phyloP scores from a whole-genome alignment of 306 rosid species.

The Oemleria cerasiformis region DNA sequence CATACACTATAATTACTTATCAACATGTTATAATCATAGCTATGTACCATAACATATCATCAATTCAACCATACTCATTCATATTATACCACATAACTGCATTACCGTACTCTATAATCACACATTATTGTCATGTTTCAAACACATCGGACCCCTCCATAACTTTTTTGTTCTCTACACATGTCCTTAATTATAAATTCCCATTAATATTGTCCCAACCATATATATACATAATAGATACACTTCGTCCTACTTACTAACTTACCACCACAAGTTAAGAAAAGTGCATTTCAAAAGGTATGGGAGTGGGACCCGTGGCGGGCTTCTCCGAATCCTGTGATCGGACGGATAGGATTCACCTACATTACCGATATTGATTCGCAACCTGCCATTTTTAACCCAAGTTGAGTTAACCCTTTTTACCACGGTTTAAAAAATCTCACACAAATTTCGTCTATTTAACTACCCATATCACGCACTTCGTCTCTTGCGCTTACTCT shows the following conservation, averaged over 20 bases:
- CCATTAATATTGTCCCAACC: background rate
- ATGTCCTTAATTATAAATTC: too few species aligned
- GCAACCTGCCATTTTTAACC: background rate
- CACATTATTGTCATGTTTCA: too few species aligned
- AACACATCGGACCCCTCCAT: too few species aligned
- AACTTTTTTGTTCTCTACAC: too few species aligned
- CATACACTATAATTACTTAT: too few species aligned
- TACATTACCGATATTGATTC: conserved; percentile 15
- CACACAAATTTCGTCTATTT: conserved; percentile 25
- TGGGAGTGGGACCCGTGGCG: background rate
- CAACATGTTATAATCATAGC: too few species aligned
- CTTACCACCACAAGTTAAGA: background rate
- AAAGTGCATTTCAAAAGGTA: background rate
- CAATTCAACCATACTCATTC: too few species aligned
- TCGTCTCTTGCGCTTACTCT: background rate
- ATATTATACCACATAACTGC: too few species aligned
- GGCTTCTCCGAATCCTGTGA: background rate
- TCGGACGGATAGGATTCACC: conserved; percentile 12
- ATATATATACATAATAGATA: background rate
- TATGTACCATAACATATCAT: too few species aligned
- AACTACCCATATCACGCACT: conserved; percentile 17
- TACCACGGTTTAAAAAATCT: conserved; percentile 3
- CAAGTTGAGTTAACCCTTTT: background rate
- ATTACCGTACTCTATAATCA: too few species aligned
- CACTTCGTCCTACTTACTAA: too few species aligned